Evolutionary conservation across 2,329 filamentous ascomycete genomes (phyloP).

Genomic region (Furcasterigmium furcatum): DNA sequence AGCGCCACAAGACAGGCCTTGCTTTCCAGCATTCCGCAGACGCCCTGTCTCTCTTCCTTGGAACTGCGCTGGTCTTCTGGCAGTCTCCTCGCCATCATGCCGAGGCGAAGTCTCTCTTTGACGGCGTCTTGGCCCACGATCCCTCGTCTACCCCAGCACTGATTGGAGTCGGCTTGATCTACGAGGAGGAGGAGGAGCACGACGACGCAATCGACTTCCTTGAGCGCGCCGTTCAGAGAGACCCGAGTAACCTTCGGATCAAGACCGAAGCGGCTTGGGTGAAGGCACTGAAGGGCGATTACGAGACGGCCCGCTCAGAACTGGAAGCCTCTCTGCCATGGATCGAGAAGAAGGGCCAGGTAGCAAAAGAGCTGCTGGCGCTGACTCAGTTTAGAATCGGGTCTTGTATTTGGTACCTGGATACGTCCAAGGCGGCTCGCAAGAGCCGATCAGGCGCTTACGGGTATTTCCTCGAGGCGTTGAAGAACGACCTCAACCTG

Average conservation of each 20-base stretch:
- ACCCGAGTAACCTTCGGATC: conserved; percentile 72
- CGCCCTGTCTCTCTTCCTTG: conserved; percentile 73
- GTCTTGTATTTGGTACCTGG: conserved; percentile 80
- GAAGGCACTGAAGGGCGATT: conserved; percentile 77
- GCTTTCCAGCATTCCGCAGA: conserved; percentile 68
- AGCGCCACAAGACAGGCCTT: conserved; percentile 66
- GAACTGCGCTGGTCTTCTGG: conserved; percentile 84
- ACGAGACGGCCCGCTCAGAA: conserved; percentile 62
- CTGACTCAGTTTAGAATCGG: conserved; percentile 86
- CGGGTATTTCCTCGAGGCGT: conserved; percentile 73
- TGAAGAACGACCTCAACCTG: conserved; percentile 84
- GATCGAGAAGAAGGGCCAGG: conserved; percentile 58
- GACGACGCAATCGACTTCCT: conserved; percentile 78
- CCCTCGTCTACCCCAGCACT: conserved; percentile 75
- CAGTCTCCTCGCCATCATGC: conserved; percentile 86
- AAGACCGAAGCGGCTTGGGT: conserved; percentile 91
- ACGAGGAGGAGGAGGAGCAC: conserved; percentile 91
- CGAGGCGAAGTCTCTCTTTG: conserved; percentile 84
- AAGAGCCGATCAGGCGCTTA: conserved; percentile 83
- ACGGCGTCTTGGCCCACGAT: conserved; percentile 74
- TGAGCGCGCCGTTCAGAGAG: conserved; percentile 68
- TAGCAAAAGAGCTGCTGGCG: conserved; percentile 69
- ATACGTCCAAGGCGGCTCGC: conserved; percentile 69
- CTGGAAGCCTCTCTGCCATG: conserved; percentile 67
- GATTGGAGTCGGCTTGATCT: conserved; percentile 86